A percentile compares a stretch with the other conserved stretches of the same genome.
phyloP scores from a whole-genome alignment of 2,329 filamentous ascomycete species.

The Blastomyces gilchristii region DNA sequence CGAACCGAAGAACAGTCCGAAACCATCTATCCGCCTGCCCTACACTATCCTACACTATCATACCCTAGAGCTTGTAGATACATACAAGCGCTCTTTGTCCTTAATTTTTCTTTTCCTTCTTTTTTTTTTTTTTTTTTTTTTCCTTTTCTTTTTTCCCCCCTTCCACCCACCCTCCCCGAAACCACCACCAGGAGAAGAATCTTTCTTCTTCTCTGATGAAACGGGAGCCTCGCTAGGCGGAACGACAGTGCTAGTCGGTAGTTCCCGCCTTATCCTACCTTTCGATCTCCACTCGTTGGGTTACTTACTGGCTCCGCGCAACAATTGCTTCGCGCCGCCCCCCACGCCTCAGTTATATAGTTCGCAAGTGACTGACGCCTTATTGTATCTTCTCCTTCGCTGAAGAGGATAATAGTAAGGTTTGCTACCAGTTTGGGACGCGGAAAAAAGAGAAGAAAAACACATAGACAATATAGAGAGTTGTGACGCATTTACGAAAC shows the following conservation, averaged over 20 bases:
- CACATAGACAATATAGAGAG: not conserved
- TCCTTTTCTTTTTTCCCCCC: not conserved
- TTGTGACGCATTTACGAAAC: not conserved
- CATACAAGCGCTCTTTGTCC: not conserved
- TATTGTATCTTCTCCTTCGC: not conserved
- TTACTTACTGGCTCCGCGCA: not conserved
- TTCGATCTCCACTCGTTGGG: not conserved
- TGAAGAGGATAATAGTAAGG: not conserved
- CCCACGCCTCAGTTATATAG: not conserved
- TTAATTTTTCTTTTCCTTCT: not conserved
- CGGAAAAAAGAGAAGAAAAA: not conserved
- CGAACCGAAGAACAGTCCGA: not conserved
- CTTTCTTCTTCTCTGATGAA: constrained; percentile 15
- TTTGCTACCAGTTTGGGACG: not conserved
- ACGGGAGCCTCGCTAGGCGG: constrained; percentile 15
- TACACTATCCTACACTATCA: not conserved
- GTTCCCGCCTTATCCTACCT: constrained; percentile 12
- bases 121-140: not conserved
- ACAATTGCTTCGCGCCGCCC: not conserved
- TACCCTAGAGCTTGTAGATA: not conserved
- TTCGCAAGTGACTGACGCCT: not conserved
- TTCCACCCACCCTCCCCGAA: constrained; percentile 1
- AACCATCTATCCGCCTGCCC: not conserved
- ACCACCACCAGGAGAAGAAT: constrained; percentile 7
- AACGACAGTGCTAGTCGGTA: constrained; percentile 18